Evolutionary conservation across 2,329 filamentous ascomycete genomes (phyloP).

Genomic region (Sclerotinia minor): DNA sequence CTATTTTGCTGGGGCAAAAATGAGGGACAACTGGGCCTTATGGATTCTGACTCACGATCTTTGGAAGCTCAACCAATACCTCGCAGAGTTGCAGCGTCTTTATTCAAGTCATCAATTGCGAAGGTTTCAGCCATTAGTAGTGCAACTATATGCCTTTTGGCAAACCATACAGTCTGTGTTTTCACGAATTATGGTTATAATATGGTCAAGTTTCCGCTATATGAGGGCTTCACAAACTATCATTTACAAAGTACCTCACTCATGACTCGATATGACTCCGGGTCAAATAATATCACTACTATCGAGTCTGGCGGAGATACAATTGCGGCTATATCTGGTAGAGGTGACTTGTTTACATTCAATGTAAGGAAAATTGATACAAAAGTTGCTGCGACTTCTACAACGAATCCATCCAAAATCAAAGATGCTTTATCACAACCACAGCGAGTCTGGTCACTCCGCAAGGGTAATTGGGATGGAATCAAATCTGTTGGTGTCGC

Average conservation of each 20-base stretch:
- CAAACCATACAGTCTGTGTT: slow-evolving; percentile 86
- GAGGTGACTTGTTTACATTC: slow-evolving; percentile 86
- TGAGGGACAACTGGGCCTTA: slow-evolving; percentile 86
- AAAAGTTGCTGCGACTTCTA: slow-evolving; percentile 62
- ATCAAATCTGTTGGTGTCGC: slow-evolving; percentile 85
- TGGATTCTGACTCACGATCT: slow-evolving; percentile 92
- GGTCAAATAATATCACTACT: slow-evolving; percentile 68
- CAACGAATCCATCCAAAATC: slow-evolving; percentile 90
- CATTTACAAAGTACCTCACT: slow-evolving; percentile 66
- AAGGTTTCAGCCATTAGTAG: slow-evolving; percentile 87
- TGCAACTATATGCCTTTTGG: slow-evolving; percentile 81
- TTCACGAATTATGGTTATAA: slow-evolving; percentile 96
- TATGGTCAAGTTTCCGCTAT: slow-evolving; percentile 78
- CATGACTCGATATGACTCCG: slow-evolving; percentile 63
- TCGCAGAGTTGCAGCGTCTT: slow-evolving; percentile 82
- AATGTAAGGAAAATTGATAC: slow-evolving; percentile 69
- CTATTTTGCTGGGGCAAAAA: slow-evolving; percentile 96
- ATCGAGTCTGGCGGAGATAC: slow-evolving; percentile 87
- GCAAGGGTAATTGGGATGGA: slow-evolving; percentile 66
- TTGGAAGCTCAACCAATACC: slow-evolving; percentile 80
- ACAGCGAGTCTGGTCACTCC: slow-evolving; percentile 83
- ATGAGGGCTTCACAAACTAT: slow-evolving; percentile 68
- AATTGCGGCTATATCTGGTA: slow-evolving; percentile 81
- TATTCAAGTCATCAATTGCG: slow-evolving; percentile 70
- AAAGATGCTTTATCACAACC: slow-evolving; percentile 77